Evolutionary conservation across 2,329 filamentous ascomycete genomes (phyloP), one percentile per base, ranked within the genome.

Genomic region (Phaeosphaeriaceae sp.): DNA sequence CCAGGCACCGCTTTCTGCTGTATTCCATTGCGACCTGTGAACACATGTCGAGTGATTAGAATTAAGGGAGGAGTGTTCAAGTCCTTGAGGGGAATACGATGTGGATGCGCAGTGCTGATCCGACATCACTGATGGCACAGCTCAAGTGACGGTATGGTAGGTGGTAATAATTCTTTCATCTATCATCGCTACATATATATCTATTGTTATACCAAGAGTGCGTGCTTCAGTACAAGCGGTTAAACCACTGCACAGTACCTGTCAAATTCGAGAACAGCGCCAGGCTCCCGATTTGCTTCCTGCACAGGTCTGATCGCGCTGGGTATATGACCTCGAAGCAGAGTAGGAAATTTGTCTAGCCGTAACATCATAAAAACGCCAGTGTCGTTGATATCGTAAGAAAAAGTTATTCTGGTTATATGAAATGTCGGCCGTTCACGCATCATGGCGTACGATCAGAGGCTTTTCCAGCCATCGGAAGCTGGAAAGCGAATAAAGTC

Each of bases 11-110:
- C 42, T 46, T 65, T 59, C 55, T 27, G 17, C 52, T 31, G n/a
- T 48, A 56, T 65, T 65, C 64, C 15, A 55, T 53, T 11, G 7
- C 40, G 13, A 22, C 24, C 62, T 67, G 50, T 54, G 53, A 55
- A 61, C 60, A 67, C 56, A 59, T 66, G 20, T 42, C 15, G 36
- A n/a, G n/a, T 3, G 17, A 4, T n/a, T n/a, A 6, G 2, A 40
- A 40, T 13, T 21, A 19, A 21, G 21, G 2, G 19, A 45, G 19
- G 9, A 5, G 4, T 27, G 25, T 27, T 27, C 25, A 9, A 27
- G 25, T 27, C 5, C 9, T 27, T 9, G n/a, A 45, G n/a, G n/a
- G n/a, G n/a, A 22, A 45, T 45, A 21, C 5, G n/a, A 45, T 7
- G 19, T 45, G 13, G 11, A 13, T 36, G 31, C 31, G 13, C 31